A percentile compares a stretch with the other conserved stretches of the same genome.
Conservation (phyloP, 1,139 yeast genomes). For the Keqinozyma sinolaborantium region DNA sequence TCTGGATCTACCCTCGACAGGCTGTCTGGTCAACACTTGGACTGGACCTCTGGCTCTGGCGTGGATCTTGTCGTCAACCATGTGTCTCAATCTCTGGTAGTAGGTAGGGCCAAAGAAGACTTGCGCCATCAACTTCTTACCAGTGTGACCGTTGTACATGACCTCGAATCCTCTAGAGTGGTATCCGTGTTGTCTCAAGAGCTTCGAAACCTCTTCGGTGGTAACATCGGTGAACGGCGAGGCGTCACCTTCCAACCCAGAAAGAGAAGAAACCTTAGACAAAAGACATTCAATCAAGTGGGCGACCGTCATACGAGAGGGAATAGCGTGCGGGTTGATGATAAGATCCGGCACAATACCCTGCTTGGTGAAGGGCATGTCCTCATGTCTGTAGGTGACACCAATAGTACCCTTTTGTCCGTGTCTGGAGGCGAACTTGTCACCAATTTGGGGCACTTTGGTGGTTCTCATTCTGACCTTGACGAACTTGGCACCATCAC, state of each 20-base stretch:
- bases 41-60: constrained; percentile 99
- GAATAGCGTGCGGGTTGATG: constrained; percentile 98
- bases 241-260: constrained; percentile 98
- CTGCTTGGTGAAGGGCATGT: constrained; percentile 97
- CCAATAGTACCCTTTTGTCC: constrained; percentile 99
- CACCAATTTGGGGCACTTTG: constrained; percentile 97
- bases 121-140: constrained; percentile 95
- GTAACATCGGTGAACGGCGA: constrained; percentile 98
- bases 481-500: constrained; percentile 95
- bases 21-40: constrained; percentile 96
- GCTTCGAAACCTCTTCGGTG: constrained; percentile 90
- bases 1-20: constrained; percentile 98
- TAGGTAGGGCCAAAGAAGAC: constrained; percentile 98
- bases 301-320: constrained; percentile 99
- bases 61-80: constrained; percentile 99
- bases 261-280: constrained; percentile 89
- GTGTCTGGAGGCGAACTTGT: constrained; percentile 97
- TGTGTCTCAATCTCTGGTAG: constrained; percentile 96
- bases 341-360: constrained; percentile 97
- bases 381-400: constrained; percentile 97
- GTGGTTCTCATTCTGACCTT: constrained; percentile 99
- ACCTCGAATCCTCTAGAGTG: constrained; percentile 98
- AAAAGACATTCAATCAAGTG: constrained; percentile 97
- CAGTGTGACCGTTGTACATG: constrained; percentile 98
- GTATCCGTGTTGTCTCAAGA: constrained; percentile 92